phyloP scores from a whole-genome alignment of 2,329 filamentous ascomycete species.

The Cytospora chrysosperma region DNA sequence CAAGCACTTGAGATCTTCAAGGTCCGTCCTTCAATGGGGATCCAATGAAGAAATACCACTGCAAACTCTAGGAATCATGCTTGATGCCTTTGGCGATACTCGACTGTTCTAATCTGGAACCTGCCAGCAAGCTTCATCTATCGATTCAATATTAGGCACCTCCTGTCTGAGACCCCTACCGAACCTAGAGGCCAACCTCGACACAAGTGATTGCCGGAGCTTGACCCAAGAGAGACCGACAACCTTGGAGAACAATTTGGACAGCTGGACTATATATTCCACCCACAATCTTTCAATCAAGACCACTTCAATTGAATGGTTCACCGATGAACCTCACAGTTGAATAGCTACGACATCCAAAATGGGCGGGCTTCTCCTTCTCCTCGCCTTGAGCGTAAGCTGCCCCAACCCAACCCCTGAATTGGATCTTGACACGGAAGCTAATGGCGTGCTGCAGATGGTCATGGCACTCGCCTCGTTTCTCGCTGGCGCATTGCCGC shows the following conservation, averaged over 20 bases:
- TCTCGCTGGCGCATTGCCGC: slow-evolving; percentile 83
- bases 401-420: slow-evolving; percentile 29
- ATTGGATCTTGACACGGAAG: slow-evolving; percentile 8
- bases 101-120: not conserved
- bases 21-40: not conserved
- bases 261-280: slow-evolving; percentile 4
- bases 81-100: not conserved
- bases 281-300: not conserved
- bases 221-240: not conserved
- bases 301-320: not conserved
- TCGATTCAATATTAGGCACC: not conserved
- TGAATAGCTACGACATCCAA: slow-evolving; percentile 12
- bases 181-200: not conserved
- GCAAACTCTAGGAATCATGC: not conserved
- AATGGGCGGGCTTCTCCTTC: slow-evolving; percentile 35
- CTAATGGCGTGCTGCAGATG: slow-evolving; percentile 31
- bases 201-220: slow-evolving; percentile 1
- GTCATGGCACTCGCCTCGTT: slow-evolving; percentile 63
- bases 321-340: slow-evolving; percentile 14
- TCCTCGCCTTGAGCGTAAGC: slow-evolving; percentile 35
- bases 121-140: not conserved
- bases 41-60: slow-evolving; percentile 4
- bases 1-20: slow-evolving; percentile 3
- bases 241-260: not conserved
- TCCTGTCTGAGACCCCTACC: not conserved